A percentile compares a stretch with the other conserved stretches of the same genome.
Conservation (phyloP, 805 yeast species). For the Ogataea saltuana region DNA sequence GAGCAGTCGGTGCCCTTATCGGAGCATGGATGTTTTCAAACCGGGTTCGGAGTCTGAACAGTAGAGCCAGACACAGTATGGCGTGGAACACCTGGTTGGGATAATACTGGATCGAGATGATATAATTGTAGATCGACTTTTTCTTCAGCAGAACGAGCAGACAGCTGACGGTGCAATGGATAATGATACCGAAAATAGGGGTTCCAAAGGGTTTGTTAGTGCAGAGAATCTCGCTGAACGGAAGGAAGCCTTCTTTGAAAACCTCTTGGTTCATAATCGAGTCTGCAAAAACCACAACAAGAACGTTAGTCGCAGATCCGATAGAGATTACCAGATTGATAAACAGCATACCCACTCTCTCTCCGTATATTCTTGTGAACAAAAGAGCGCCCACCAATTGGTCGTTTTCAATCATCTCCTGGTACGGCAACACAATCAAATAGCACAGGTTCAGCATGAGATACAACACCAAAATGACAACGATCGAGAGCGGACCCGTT, state of each 20-base stretch:
- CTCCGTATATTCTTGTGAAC: constrained; percentile 47
- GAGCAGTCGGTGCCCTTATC: constrained; percentile 26
- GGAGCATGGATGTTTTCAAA: constrained; percentile 30
- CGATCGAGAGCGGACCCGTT: constrained; percentile 47
- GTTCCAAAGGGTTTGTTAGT: constrained; percentile 49
- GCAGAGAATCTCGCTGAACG: constrained; percentile 43
- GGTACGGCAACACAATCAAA: constrained; percentile 43
- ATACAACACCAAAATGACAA: constrained; percentile 40
- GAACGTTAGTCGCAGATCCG: constrained; percentile 50
- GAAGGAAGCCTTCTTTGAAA: constrained; percentile 49
- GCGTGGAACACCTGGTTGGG: constrained; percentile 44
- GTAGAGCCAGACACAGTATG: constrained; percentile 25
- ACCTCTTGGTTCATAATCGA: constrained; percentile 50
- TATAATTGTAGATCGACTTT: constrained; percentile 37
- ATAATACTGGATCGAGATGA: constrained; percentile 48
- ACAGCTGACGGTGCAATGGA: constrained; percentile 29
- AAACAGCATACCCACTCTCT: constrained; percentile 40
- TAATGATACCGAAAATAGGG: constrained; percentile 37
- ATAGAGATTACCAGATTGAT: constrained; percentile 46
- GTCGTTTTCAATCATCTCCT: constrained; percentile 42
- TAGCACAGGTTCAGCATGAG: constrained; percentile 46
- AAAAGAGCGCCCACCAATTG: constrained; percentile 47
- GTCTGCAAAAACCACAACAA: constrained; percentile 48
- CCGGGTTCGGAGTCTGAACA: constrained; percentile 24
- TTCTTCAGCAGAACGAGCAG: constrained; percentile 24